These are phyloP conservation scores for Speleostelium caveatum DNA, from an alignment of 78 protist species.

Conservation along the genomic window DNA sequence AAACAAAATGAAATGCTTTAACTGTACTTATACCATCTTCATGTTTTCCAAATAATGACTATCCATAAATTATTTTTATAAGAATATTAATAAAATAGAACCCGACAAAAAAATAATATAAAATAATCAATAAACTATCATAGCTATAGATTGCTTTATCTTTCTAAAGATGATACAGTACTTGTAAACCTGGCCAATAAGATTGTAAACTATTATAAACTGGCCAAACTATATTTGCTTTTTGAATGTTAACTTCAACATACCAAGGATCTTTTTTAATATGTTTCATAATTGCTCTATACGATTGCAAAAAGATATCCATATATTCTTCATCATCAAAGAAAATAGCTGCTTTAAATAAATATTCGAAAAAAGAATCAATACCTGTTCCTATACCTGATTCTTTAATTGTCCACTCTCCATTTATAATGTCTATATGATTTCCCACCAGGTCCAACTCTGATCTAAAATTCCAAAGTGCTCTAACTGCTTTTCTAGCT, in stretches of 20 bases:
- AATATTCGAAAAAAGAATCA: constrained; percentile 95
- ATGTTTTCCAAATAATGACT: constrained; percentile 25
- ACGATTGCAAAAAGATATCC: constrained; percentile 36
- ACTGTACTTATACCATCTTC: constrained; percentile 30
- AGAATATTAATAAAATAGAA: not conserved
- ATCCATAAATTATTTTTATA: no score
- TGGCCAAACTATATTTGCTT: constrained; percentile 62
- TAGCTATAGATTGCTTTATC: no score
- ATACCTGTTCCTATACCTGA: constrained; percentile 90
- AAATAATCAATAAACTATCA: constrained; percentile 49
- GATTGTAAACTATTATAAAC: constrained; percentile 67
- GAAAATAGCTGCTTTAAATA: constrained; percentile 83
- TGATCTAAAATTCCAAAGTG: constrained; percentile 79
- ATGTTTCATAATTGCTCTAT: not conserved
- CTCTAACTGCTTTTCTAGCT: constrained; percentile 73
- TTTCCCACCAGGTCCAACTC: constrained; percentile 88
- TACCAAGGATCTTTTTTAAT: constrained; percentile 74
- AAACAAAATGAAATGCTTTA: constrained; percentile 58
- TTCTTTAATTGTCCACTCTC: constrained; percentile 89
- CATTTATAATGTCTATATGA: constrained; percentile 84
- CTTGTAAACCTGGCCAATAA: constrained; percentile 95
- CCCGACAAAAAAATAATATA: constrained; percentile 71
- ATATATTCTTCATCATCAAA: constrained; percentile 78
- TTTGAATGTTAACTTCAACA: constrained; percentile 85
- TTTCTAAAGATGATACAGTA: no score